Conservation (phyloP, 495 filamentous ascomycete genomes). For the Aspergillus funiculosus region DNA sequence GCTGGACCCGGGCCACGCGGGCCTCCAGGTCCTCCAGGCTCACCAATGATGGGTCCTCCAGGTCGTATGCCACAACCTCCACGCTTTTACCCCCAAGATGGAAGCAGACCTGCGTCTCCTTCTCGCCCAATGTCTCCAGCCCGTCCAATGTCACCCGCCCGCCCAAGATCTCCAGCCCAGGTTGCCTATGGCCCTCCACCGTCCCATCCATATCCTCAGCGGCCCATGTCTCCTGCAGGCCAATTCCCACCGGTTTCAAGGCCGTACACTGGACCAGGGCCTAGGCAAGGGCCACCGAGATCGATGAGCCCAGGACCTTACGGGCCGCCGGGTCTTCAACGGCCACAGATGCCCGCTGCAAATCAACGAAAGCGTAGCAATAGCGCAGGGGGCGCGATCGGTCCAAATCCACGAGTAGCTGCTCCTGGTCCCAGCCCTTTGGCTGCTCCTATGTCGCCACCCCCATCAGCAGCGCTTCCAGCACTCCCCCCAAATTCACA, state of each 20-base stretch:
- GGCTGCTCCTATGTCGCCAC: conserved; percentile 33
- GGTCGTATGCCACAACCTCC: conserved; percentile 23
- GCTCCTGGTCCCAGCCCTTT: conserved; percentile 55
- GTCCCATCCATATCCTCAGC: conserved; percentile 1
- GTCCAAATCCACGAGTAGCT: conserved; percentile 34
- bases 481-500: conserved; percentile 20
- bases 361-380: conserved; percentile 44
- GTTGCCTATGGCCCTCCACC: conserved; percentile 6
- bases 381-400: conserved; percentile 43
- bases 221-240: conserved; percentile 12
- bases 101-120: conserved; percentile 36
- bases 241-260: conserved; percentile 37
- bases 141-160: conserved; percentile 16
- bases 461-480: conserved; percentile 30
- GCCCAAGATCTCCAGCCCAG: conserved; percentile 36
- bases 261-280: conserved; percentile 35
- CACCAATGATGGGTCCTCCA: conserved; percentile 43
- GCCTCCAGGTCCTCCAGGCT: conserved; percentile 5
- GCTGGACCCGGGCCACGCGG: conserved; percentile 39
- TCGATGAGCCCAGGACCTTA: conserved; percentile 52
- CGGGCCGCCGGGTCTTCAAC: conserved; percentile 39
- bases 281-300: conserved; percentile 33
- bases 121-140: conserved; percentile 35
- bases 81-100: conserved; percentile 38
- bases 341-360: conserved; percentile 37